These are phyloP conservation scores for Termitomyces sp. DNA, from an alignment of 768 basidiomycete genomes.

Conservation along the genomic window DNA sequence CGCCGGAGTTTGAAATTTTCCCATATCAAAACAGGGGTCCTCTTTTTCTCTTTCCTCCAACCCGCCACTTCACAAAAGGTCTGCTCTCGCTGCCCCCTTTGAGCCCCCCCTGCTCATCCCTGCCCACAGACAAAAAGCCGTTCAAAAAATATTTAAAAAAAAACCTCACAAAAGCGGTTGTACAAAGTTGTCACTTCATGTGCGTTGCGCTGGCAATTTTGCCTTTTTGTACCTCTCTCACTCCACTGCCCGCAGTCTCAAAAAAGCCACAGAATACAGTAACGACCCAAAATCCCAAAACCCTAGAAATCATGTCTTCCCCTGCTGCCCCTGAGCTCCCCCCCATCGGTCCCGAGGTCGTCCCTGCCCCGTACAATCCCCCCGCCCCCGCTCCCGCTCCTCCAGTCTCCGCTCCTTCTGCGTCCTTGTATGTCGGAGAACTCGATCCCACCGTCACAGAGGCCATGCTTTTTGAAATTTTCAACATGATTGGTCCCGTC, in stretches of 20 bases:
- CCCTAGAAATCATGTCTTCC: slow-evolving; percentile 46
- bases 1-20: slow-evolving; percentile 37
- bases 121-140: slow-evolving; percentile 45
- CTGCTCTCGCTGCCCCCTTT: slow-evolving; percentile 21
- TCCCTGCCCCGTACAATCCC: slow-evolving; percentile 15
- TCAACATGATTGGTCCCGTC: slow-evolving; percentile 99
- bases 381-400: slow-evolving; percentile 25
- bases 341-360: slow-evolving; percentile 43
- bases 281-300: slow-evolving; percentile 60
- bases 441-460: slow-evolving; percentile 97
- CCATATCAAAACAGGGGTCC: slow-evolving; percentile 25
- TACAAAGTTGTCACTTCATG: slow-evolving; percentile 60
- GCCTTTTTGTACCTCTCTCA: slow-evolving; percentile 6
- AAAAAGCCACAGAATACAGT: slow-evolving; percentile 82
- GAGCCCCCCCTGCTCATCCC: slow-evolving; percentile 9
- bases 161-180: slow-evolving; percentile 55
- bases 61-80: slow-evolving; percentile 70
- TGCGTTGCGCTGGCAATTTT: slow-evolving; percentile 37
- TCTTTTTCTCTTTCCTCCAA: slow-evolving; percentile 35
- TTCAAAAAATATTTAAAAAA: slow-evolving; percentile 64
- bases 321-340: slow-evolving; percentile 47
- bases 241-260: slow-evolving; percentile 36
- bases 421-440: slow-evolving; percentile 98
- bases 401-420: slow-evolving; percentile 57
- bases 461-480: slow-evolving; percentile 99